phyloP scores from a whole-genome alignment of 2,329 filamentous ascomycete species.

The Aspergillus hortae region DNA sequence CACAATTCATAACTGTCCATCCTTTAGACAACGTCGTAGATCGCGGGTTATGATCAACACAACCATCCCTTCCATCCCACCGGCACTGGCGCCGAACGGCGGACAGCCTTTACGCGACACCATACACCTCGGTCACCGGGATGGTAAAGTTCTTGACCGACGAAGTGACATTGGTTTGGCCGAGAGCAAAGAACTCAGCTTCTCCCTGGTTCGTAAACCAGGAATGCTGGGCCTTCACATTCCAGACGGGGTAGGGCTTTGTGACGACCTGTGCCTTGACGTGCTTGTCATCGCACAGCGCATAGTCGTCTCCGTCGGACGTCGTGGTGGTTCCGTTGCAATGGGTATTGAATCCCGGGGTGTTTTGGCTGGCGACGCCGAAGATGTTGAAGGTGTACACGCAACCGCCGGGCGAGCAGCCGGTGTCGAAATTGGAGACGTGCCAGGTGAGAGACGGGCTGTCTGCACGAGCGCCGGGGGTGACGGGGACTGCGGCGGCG shows the following conservation, averaged over 20 bases:
- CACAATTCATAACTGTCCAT: background rate
- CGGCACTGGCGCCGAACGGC: too few species aligned
- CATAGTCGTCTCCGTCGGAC: conserved; percentile 12
- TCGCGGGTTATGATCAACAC: background rate
- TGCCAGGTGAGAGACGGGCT: conserved; percentile 26
- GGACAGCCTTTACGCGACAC: conserved; percentile 20
- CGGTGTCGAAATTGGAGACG: conserved; percentile 27
- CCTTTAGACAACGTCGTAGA: background rate
- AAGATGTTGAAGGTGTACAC: conserved; percentile 31
- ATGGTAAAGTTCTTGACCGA: conserved; percentile 18
- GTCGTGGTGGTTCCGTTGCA: conserved; percentile 25
- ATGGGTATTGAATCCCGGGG: conserved; percentile 33
- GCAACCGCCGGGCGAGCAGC: conserved; percentile 33
- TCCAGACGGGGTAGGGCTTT: conserved; percentile 20
- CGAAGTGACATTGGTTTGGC: conserved; percentile 22
- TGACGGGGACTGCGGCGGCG: conserved; percentile 16
- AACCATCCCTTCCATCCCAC: background rate
- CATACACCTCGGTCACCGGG: conserved; percentile 21
- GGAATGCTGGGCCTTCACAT: conserved; percentile 24
- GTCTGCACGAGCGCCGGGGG: conserved; percentile 1
- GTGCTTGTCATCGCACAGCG: conserved; percentile 23
- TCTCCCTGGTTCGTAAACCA: conserved; percentile 18
- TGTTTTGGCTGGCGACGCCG: conserved; percentile 22
- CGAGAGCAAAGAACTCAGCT: conserved; percentile 17
- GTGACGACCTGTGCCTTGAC: conserved; percentile 20